Evolutionary conservation across 345 rosid genomes (phyloP), one percentile per base, ranked within the genome.

Genomic region (Brassica rapa): DNA sequence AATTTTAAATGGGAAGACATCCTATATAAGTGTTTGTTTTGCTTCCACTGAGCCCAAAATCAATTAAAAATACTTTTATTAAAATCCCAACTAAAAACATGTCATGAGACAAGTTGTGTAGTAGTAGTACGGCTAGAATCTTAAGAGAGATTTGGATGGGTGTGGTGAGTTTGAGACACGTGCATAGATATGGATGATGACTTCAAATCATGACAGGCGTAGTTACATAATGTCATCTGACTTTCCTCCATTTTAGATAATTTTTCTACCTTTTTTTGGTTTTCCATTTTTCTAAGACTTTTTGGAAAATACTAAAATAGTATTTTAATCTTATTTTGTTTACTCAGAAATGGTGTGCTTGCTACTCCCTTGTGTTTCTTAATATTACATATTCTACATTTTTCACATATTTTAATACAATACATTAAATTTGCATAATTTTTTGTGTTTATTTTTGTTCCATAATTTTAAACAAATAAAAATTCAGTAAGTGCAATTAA

Each of bases 111-210:
- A 39, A 77, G 76, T 77, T 71, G 71, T 51, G 70, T 51, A 15
- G 61, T 2, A 60, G 37, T 63, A 49, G 81, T 77, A 77, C 72
- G 81, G 76, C 72, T 19, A 77, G 67, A 63, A 51, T 77, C 81
- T 71, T 12, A 39, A 39, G 62, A 66, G 62, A 77, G 74, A 61
- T 77, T 62, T 61, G 70, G 73, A 60, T 72, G 69, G 49, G 73
- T 79, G 46, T 24, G 68, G 70, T 46, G 73, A 60, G 14, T 60
- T 62, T 8, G 12, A 60, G 77, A 79, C 82, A 73, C 82, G 77
- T 79, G 82, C 82, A 60, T 24, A 66, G 69, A 79, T 79, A 32
- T 79, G 63, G 69, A 66, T 79, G 77, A 79, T 72, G 82, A 72
- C 82, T 78, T 72, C n/a, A 57, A 71, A 78, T 64, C 72, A 78